Conservation (phyloP, 345 rosid species). For the Corchorus capsularis region DNA sequence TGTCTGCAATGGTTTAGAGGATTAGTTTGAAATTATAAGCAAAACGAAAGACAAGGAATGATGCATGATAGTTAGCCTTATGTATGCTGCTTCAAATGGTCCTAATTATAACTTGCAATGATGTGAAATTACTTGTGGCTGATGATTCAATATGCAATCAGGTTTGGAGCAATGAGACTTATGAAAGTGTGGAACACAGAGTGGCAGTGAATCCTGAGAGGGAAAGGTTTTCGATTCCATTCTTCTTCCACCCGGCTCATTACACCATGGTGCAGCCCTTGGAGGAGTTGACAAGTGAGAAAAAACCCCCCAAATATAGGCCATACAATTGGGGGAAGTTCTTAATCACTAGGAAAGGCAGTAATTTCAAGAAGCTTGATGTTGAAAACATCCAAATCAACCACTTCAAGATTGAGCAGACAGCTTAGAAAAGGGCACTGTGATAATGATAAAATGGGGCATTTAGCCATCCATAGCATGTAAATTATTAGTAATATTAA, state of each 20-base stretch:
- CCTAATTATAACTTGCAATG: too few relatives aligned
- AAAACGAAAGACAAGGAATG: too few relatives aligned
- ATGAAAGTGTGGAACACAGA: constrained; percentile 75
- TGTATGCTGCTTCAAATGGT: too few relatives aligned
- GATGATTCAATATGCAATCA: constrained; percentile 16
- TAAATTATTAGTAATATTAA: not conserved
- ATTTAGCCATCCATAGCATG: not conserved
- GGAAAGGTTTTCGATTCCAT: constrained; percentile 65
- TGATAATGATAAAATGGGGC: not conserved
- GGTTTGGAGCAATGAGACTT: constrained; percentile 76
- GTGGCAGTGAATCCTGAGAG: constrained; percentile 58
- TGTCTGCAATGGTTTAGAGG: too few relatives aligned
- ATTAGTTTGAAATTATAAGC: too few relatives aligned
- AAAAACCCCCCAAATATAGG: too few relatives aligned
- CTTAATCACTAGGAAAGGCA: constrained; percentile 48
- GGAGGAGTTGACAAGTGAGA: constrained; percentile 42
- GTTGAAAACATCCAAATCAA: constrained; percentile 61
- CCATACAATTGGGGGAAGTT: constrained; percentile 18
- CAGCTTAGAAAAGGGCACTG: not conserved
- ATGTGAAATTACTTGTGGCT: too few relatives aligned
- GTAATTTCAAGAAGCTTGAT: constrained; percentile 62
- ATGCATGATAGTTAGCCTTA: too few relatives aligned
- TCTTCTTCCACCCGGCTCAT: constrained; percentile 60
- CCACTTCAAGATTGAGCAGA: constrained; percentile 43
- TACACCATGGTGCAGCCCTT: constrained; percentile 54